A percentile compares a stretch with the other conserved stretches of the same genome.
These are phyloP conservation scores for Syzygium aqueum DNA, from an alignment of 345 rosid species.

Conservation along the genomic window DNA sequence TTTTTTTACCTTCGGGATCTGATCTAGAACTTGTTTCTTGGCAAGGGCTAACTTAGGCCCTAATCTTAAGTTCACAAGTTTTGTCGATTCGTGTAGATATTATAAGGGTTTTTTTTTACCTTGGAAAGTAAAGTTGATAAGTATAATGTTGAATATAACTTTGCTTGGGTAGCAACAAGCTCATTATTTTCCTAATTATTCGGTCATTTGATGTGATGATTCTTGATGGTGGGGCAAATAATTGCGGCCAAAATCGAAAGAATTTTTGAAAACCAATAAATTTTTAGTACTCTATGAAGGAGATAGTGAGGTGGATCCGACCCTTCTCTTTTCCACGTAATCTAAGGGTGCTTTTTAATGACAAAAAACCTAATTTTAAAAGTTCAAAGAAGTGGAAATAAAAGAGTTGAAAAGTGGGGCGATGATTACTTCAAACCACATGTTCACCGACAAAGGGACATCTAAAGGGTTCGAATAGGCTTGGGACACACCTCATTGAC, in stretches of 20 bases:
- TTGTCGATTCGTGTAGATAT: not conserved
- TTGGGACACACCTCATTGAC: not conserved
- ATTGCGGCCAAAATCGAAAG: not conserved
- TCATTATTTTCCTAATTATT: accelerated
- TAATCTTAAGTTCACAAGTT: not conserved
- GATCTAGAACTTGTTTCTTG: not conserved
- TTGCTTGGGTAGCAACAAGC: not conserved
- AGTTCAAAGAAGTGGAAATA: not conserved
- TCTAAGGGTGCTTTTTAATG: not conserved
- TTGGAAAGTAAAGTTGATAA: not conserved
- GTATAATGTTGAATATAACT: not conserved
- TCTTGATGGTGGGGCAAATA: not conserved
- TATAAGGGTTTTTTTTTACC: not conserved
- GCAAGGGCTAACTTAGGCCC: not conserved
- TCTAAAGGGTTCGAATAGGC: accelerated
- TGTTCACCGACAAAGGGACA: not conserved
- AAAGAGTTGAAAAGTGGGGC: too few species aligned
- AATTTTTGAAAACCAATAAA: not conserved
- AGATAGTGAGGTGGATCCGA: not conserved
- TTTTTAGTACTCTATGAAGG: not conserved
- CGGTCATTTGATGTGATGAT: not conserved
- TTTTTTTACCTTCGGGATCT: not conserved
- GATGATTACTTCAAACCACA: not conserved
- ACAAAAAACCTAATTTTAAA: not conserved
- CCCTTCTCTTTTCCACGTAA: not conserved